A percentile compares a stretch with the other conserved stretches of the same genome.
These are phyloP conservation scores for Colletotrichum camelliae DNA, from an alignment of 2,329 filamentous ascomycete genomes.

Conservation along the genomic window DNA sequence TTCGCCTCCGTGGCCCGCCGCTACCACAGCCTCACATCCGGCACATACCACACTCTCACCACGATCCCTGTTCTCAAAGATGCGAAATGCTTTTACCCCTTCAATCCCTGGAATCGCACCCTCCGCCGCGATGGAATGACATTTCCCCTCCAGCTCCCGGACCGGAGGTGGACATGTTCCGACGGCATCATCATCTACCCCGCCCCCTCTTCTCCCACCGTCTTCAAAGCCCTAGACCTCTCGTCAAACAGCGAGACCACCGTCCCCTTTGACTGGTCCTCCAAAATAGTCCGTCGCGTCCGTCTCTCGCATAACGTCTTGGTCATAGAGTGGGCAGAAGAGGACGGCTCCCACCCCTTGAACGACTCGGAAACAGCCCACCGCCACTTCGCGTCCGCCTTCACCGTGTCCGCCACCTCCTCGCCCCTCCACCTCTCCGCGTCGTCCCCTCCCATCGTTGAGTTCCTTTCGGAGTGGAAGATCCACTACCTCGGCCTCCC, in stretches of 20 bases:
- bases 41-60: neutral
- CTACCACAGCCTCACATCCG: conserved; percentile 54
- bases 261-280: conserved; percentile 56
- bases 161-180: conserved; percentile 60
- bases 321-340: conserved; percentile 69
- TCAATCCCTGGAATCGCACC: conserved; percentile 50
- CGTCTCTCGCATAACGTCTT: conserved; percentile 59
- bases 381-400: conserved; percentile 65
- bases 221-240: conserved; percentile 57
- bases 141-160: conserved; percentile 48
- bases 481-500: conserved; percentile 63
- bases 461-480: conserved; percentile 64
- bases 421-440: neutral
- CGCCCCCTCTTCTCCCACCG: conserved; percentile 19
- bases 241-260: conserved; percentile 43
- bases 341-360: conserved; percentile 53
- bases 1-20: conserved; percentile 58
- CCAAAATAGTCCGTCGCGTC: conserved; percentile 59
- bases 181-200: conserved; percentile 63
- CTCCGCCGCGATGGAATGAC: conserved; percentile 45
- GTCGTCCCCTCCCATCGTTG: conserved; percentile 31
- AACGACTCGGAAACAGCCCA: conserved; percentile 57
- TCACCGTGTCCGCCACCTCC: conserved; percentile 45
- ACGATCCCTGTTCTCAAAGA: conserved; percentile 25
- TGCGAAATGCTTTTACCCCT: conserved; percentile 34